Evolutionary conservation across 2,329 filamentous ascomycete species (phyloP), one percentile per base, ranked within the genome.

Genomic region (Clarireedia homoeocarpa): DNA sequence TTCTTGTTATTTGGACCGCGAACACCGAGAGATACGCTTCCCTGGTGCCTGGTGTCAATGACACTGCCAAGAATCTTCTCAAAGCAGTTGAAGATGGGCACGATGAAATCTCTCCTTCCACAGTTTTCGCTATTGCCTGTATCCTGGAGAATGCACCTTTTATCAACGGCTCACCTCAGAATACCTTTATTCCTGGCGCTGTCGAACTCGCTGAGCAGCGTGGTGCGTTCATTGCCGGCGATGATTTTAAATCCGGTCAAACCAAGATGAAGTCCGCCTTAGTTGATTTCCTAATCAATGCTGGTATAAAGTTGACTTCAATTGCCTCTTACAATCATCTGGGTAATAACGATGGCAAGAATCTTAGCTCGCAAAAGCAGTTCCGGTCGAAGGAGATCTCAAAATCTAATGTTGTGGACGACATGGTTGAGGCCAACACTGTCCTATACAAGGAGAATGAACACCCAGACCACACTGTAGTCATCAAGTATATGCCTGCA

Each of bases 211-310:
- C 94, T 23, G 89, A 95, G 78, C 79, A 86, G 73, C 85, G 94
- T 73, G 80, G 82, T 56, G 84, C 91, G 60, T 99, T 95, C 77
- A 91, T 99, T 67, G 94, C 92, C 58, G 94, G 94, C 62, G 94
- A 99, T 69, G 94, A 99, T 77, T 99, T 99, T 86, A 99, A 99
- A 79, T 97, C 94, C 60, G 94, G 94, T 61, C 94, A 99, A 80
- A 99, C 94, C 71, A 99, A 99, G 85, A 99, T 99, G 94, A 99
- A 99, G 79, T 97, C 94, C 59, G 94, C 94, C 20, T 84, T 99
- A 34, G 94, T 97, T 48, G 94, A 99, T 75, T 99, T 99, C 77
- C 76, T 99, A 71, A 96, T 99, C 84, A 96, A 85, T 72, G 94
- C 94, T 48, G 94, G 94, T 71, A 97, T 99, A 82, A 96, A 96